Evolutionary conservation across 371 early-diverging fungal genomes (phyloP), one percentile per base, ranked within the genome.

Genomic region (Massospora cicadina): DNA sequence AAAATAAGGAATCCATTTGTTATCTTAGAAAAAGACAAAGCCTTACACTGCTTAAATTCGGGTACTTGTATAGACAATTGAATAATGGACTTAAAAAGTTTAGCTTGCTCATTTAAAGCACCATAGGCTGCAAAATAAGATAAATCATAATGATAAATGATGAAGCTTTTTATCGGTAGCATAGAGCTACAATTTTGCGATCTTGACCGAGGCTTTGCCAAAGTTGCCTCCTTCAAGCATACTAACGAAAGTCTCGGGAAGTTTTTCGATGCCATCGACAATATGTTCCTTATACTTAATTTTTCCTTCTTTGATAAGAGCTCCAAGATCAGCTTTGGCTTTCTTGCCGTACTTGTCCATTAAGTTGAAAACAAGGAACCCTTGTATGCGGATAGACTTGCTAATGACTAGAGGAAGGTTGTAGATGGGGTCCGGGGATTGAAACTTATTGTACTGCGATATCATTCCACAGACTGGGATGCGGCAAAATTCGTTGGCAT

Each of bases 161-260:
- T n/a, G n/a, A n/a, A n/a, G n/a, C n/a, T n/a, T n/a, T n/a, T n/a
- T n/a, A n/a, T n/a, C n/a, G n/a, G n/a, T n/a, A n/a, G n/a, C n/a
- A 55, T 26, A 55, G 12, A 60, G 27, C 7, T 59, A 70, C 27
- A 67, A 62, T 28, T 74, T 71, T 2, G 75, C 71, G 13, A 79
- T 71, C 67, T 82, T 77, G 67, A 87, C 70, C 10, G 84, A 65
- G 59, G 72, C 70, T 75, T 87, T 86, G 53, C 88, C 88, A 70
- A 79, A 75, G 75, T 85, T 86, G 58, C 74, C 75, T 27, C 88
- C 86, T 28, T 76, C 72, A n/a, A 84, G 66, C 71, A 88, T 58
- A 1, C 79, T 80, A 21, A 81, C 67, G 65, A 85, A 76, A 0
- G 82, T 84, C 33, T 75, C 72, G 2, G 83, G 83, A 1, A 80